Evolutionary conservation across 441 rosid genomes (phyloP).

Genomic region (Euphorbia schlechtendalii): DNA sequence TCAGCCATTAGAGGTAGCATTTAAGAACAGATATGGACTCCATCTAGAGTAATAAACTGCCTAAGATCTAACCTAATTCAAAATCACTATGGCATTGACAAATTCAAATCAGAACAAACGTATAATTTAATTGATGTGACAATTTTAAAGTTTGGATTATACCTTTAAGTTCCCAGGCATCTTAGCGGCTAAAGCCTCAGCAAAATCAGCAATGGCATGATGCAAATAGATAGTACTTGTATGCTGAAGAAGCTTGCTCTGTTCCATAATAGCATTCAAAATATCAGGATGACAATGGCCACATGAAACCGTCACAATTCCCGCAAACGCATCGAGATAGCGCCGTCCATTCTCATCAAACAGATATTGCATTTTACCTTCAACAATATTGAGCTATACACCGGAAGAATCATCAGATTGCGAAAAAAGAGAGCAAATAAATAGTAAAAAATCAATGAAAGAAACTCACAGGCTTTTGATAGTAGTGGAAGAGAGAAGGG

Average conservation of each 20-base stretch:
- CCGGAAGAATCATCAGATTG: no score
- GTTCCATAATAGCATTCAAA: slow-evolving; percentile 58
- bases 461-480: slow-evolving; percentile 65
- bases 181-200: slow-evolving; percentile 81
- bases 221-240: slow-evolving; percentile 82
- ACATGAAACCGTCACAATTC: slow-evolving; percentile 84
- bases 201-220: slow-evolving; percentile 78
- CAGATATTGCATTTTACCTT: slow-evolving; percentile 96
- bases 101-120: no score
- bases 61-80: background rate
- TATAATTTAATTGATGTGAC: background rate
- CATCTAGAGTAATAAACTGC: background rate
- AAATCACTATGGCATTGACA: background rate
- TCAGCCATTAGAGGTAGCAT: background rate
- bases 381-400: slow-evolving; percentile 68
- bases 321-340: slow-evolving; percentile 84
- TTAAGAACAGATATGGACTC: background rate
- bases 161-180: slow-evolving; percentile 94
- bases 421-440: no score
- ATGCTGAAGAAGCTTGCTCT: slow-evolving; percentile 83
- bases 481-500: slow-evolving; percentile 78
- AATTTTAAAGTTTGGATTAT: background rate
- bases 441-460: background rate
- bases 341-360: slow-evolving; percentile 75
- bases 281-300: slow-evolving; percentile 92